Base-by-base conservation (phyloP, 495 filamentous ascomycete species). In the Penicillium nucicola region DNA sequence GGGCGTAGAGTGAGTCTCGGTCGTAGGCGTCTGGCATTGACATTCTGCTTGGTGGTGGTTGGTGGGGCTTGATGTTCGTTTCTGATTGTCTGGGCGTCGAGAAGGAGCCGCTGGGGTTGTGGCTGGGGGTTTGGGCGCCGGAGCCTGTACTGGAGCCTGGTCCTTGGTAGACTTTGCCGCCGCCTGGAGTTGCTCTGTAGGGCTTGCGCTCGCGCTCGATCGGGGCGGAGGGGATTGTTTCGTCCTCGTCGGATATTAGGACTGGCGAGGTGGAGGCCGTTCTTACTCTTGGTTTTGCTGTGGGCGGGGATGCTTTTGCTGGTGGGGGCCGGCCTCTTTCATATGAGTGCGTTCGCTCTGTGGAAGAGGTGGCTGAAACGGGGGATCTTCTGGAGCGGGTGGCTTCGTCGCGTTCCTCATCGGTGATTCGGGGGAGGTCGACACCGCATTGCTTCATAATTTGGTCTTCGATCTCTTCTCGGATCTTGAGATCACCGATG, bases 201-300 rank as follows among this genome's bases (percentile, higher is more conserved):
- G 83, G 83, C 42, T 85, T 83, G 45, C 83, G 70, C 52, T 85
- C 79, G 5, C 83, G 79, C 58, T 86, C 83, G 20, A 85, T 76
- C 0, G 78, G 77, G 1, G 71, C 67, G 7, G 76, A 56, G 1
- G 70, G 60, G n/a, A 66, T 65, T 9, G 58, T 51, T 12, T 65
- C 62, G 0, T 75, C 71, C 17, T 77, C 66, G 23, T 80, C 76
- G 17, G 81, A 78, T 12, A 79, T 54, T 2, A 69, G 64, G 3
- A 67, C 64, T 1, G 71, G 64, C 5, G 72, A 58, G 12, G 69
- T 61, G 0, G 56, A 47, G 20, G 60, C 46, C 7, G 25, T 14
- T 18, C 23, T 19, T 23, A 20, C 31, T n/a, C 10, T 33, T 12
- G 30, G 31, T 34, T 19, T 14, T 11, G 31, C 18, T 25, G 46